Percentiles rank a stretch among this genome's conserved stretches.
These are phyloP conservation scores for Penicillium sclerotigenum DNA, from an alignment of 2,329 filamentous ascomycete genomes.

Conservation along the genomic window DNA sequence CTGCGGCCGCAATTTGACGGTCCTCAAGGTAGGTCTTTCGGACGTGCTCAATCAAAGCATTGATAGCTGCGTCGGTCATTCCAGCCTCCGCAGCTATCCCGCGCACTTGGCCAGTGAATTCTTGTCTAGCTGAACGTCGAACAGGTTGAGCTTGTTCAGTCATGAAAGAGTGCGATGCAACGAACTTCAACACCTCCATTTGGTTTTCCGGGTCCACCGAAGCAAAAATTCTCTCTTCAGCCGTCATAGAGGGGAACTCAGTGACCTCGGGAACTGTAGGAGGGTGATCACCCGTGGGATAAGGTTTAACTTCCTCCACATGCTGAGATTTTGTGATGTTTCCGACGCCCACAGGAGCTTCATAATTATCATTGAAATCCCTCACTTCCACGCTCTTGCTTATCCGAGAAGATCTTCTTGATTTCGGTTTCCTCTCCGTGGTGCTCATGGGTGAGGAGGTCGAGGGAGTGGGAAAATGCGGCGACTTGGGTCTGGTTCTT, in stretches of 20 bases:
- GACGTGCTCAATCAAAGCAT: constrained; percentile 21
- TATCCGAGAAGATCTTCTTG: neutral
- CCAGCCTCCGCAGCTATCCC: constrained; percentile 14
- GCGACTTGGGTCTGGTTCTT: neutral
- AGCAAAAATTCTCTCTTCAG: neutral
- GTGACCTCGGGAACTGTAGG: neutral
- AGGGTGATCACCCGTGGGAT: neutral
- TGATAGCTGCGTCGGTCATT: constrained; percentile 12
- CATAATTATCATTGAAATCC: too few species aligned
- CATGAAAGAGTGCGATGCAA: constrained; percentile 1
- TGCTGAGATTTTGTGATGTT: neutral
- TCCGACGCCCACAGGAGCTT: neutral
- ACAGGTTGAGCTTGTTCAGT: neutral
- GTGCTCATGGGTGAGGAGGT: neutral
- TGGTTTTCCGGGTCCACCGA: neutral
- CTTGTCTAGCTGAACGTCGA: neutral
- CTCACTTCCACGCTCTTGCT: neutral
- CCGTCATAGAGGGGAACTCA: neutral
- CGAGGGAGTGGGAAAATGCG: neutral
- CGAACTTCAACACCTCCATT: neutral
- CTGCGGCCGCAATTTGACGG: neutral
- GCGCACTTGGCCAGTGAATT: constrained; percentile 21
- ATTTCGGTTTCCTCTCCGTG: neutral
- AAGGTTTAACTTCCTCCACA: neutral
- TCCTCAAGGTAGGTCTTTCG: constrained; percentile 23